phyloP scores from a whole-genome alignment of 2,329 filamentous ascomycete species.

The Aspergillus pseudonomiae region DNA sequence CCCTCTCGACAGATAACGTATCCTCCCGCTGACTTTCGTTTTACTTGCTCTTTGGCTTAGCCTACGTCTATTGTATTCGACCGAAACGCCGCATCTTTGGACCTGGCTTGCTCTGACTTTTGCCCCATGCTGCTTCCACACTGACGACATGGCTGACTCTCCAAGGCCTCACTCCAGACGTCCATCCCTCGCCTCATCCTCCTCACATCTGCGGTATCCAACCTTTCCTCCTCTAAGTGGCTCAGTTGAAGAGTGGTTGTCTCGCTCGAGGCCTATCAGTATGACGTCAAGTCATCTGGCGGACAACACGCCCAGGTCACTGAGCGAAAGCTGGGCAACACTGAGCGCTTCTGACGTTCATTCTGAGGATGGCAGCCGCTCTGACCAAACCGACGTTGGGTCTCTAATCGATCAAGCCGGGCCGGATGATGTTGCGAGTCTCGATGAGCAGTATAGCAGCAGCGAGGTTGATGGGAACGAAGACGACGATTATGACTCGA shows the following conservation, averaged over 20 bases:
- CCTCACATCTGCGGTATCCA: conserved; percentile 43
- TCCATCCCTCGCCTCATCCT: conserved; percentile 28
- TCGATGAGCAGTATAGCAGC: conserved; percentile 42
- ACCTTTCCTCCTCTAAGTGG: conserved; percentile 43
- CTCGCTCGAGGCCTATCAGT: conserved; percentile 42
- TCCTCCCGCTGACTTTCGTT: conserved; percentile 17
- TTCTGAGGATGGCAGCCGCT: conserved; percentile 49
- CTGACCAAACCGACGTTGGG: conserved; percentile 47
- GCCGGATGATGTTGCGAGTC: conserved; percentile 49
- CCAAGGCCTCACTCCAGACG: conserved; percentile 35
- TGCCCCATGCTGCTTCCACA: conserved; percentile 25
- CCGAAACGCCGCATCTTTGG: conserved; percentile 19
- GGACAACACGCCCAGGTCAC: conserved; percentile 32
- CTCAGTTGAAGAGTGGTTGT: conserved; percentile 46
- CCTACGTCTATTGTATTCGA: conserved; percentile 21
- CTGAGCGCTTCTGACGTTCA: conserved; percentile 47
- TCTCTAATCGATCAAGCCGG: conserved; percentile 48
- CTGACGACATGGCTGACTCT: conserved; percentile 41
- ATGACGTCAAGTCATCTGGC: conserved; percentile 42
- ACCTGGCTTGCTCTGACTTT: conserved; percentile 19
- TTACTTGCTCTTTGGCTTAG: conserved; percentile 16
- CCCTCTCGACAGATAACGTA: conserved; percentile 21
- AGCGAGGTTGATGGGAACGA: conserved; percentile 41
- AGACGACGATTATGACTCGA: conserved; percentile 32
- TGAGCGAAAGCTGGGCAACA: conserved; percentile 52